A percentile compares a stretch with the other conserved stretches of the same genome.
Evolutionary conservation across 2,329 filamentous ascomycete genomes (phyloP).

Genomic region (Metarhizium album): DNA sequence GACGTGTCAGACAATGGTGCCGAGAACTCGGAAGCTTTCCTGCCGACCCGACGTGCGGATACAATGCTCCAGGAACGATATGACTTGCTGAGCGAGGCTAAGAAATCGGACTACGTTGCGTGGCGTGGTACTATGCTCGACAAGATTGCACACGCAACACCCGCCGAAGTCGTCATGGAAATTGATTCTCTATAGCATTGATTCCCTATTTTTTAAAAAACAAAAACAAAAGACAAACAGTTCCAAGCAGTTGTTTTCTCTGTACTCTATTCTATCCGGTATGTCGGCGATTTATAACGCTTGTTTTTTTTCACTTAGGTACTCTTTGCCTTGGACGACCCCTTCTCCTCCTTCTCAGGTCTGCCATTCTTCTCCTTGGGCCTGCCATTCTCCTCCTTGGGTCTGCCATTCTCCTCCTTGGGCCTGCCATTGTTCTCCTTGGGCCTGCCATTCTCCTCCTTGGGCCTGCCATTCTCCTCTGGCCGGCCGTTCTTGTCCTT

Average conservation of each 20-base stretch:
- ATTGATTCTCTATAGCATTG: slow-evolving; percentile 16
- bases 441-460: too few species aligned
- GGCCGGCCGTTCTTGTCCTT: neutral
- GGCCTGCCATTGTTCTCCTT: too few species aligned
- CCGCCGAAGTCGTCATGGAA: slow-evolving; percentile 21
- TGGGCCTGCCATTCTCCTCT: too few species aligned
- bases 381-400: neutral
- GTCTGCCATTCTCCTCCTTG: too few species aligned
- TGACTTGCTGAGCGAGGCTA: slow-evolving; percentile 57
- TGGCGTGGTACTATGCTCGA: slow-evolving; percentile 55
- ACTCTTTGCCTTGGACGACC: neutral
- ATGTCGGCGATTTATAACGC: neutral
- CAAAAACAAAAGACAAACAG: neutral
- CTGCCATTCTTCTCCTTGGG: too few species aligned
- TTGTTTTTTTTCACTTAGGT: neutral
- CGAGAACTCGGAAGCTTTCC: slow-evolving; percentile 18
- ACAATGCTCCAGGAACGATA: slow-evolving; percentile 69
- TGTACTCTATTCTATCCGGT: too few species aligned
- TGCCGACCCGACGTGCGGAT: slow-evolving; percentile 39
- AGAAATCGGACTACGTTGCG: slow-evolving; percentile 45
- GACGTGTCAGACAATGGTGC: slow-evolving; percentile 23
- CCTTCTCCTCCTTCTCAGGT: neutral
- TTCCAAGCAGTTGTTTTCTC: too few species aligned
- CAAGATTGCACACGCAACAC: slow-evolving; percentile 38
- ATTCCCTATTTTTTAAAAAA: neutral